Evolutionary conservation across 2,329 filamentous ascomycete genomes (phyloP), one percentile per base, ranked within the genome.

Genomic region (Acrocalymma vagum): DNA sequence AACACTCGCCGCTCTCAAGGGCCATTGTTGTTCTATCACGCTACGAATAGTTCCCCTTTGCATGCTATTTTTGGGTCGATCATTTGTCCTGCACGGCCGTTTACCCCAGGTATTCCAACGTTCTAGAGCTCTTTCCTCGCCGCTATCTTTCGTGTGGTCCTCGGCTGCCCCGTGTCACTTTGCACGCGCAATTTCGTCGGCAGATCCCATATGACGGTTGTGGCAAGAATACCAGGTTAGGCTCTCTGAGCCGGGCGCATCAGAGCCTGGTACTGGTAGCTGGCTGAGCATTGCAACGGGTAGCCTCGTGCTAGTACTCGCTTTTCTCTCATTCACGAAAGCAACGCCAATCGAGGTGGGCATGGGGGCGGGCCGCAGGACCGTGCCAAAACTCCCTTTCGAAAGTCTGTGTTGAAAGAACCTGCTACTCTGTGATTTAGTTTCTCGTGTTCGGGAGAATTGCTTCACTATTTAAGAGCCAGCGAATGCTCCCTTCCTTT

Each of bases 41-140:
- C 49, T 53, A 48, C 44, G 38, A n/a, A n/a, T 21, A 13, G 27
- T 35, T 32, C 35, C 38, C 41, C 20, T 21, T 42, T 27, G 25
- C n/a, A 24, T 50, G 28, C 62, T 64, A 62, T 62, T 62, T 57
- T 60, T 62, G 48, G 53, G 10, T 29, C 35, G 5, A 41, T 31
- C 17, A 22, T 33, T 36, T 42, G 36, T 48, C 33, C 18, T 32
- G 43, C 15, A 31, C 32, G 25, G 45, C 28, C 17, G 4, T 41
- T 38, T 51, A 27, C 50, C 48, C 55, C 45, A 55, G 53, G 20
- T 42, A 40, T 46, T 30, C 17, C 36, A 20, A 42, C 20, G 55
- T 58, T 65, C 60, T 61, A 62, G 59, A 65, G 56, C 60, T 30
- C 47, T 14, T n/a, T n/a, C n/a, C n/a, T n/a, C n/a, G n/a, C n/a